These are phyloP conservation scores for Hypomontagnella submonticulosa DNA, from an alignment of 495 filamentous ascomycete species.

Conservation along the genomic window DNA sequence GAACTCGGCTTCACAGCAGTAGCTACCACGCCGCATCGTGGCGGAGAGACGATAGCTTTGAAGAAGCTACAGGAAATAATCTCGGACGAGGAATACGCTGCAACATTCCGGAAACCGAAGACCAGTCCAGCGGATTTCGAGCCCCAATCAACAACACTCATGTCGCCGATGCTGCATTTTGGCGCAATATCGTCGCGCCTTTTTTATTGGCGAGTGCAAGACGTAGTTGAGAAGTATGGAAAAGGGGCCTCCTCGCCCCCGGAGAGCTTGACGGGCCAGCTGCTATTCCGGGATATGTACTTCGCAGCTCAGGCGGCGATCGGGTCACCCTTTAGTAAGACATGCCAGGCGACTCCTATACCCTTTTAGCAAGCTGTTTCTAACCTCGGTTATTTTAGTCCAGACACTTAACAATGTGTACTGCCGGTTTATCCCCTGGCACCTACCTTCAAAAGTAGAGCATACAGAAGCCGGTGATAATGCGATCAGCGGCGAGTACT, in stretches of 20 bases:
- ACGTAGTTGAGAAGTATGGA: conserved; percentile 60
- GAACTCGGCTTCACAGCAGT: conserved; percentile 68
- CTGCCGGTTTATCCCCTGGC: conserved; percentile 76
- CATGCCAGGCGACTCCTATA: not conserved
- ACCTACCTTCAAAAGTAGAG: conserved; percentile 67
- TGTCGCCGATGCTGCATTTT: conserved; percentile 79
- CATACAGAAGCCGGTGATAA: conserved; percentile 45
- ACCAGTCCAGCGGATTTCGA: conserved; percentile 75
- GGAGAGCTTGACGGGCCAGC: conserved; percentile 71
- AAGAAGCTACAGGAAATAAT: conserved; percentile 61
- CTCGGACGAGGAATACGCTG: conserved; percentile 68
- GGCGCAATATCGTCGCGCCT: conserved; percentile 69
- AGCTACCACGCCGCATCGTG: conserved; percentile 68
- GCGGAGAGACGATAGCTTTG: conserved; percentile 71
- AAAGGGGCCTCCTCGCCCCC: conserved; percentile 64
- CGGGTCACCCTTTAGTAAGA: conserved; percentile 62
- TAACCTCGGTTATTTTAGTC: conserved; percentile 9
- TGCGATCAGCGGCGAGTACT: conserved; percentile 62
- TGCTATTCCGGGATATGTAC: conserved; percentile 82
- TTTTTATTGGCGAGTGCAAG: conserved; percentile 74
- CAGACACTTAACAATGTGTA: conserved; percentile 68
- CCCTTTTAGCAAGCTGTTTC: not conserved
- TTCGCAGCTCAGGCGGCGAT: conserved; percentile 75
- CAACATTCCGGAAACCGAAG: conserved; percentile 74
- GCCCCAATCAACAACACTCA: conserved; percentile 73